Conservation (phyloP, 1,139 yeast genomes). For the Yamadazyma dushanensis region DNA sequence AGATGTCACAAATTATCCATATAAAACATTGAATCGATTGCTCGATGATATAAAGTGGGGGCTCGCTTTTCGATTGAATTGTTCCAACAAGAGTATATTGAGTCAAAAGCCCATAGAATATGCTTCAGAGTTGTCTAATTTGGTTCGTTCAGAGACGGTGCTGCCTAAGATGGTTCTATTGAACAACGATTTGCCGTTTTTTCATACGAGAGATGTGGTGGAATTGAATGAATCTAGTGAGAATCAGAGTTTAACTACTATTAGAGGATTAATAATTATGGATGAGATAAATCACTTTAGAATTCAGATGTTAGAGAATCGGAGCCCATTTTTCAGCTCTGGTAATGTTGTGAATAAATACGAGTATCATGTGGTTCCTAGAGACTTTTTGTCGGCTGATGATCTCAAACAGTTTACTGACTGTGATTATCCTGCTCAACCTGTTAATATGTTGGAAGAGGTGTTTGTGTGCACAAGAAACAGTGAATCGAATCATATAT, state of each 20-base stretch:
- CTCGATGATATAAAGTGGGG: slow-evolving; percentile 62
- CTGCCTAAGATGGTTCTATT: slow-evolving; percentile 23
- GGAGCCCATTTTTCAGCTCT: slow-evolving; percentile 23
- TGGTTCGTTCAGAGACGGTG: slow-evolving; percentile 14
- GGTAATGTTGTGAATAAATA: slow-evolving; percentile 26
- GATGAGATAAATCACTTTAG: slow-evolving; percentile 34
- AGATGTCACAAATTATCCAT: slow-evolving; percentile 27
- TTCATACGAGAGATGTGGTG: slow-evolving; percentile 19
- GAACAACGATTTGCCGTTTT: slow-evolving; percentile 36
- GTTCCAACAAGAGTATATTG: slow-evolving; percentile 26
- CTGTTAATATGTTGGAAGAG: slow-evolving; percentile 29
- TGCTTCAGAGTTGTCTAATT: slow-evolving; percentile 27
- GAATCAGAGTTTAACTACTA: slow-evolving; percentile 24
- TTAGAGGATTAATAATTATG: slow-evolving; percentile 35
- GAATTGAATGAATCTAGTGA: slow-evolving; percentile 22
- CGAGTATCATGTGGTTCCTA: slow-evolving; percentile 37
- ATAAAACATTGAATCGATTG: slow-evolving; percentile 66
- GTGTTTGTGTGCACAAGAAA: slow-evolving; percentile 24
- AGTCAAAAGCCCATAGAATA: slow-evolving; percentile 36
- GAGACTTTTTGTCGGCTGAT: slow-evolving; percentile 23
- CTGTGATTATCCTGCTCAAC: slow-evolving; percentile 9
- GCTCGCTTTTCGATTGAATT: slow-evolving; percentile 22
- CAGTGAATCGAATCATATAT: slow-evolving; percentile 21
- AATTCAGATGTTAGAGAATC: slow-evolving; percentile 27
- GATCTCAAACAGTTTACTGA: slow-evolving; percentile 23